A percentile compares a stretch with the other conserved stretches of the same genome.
These are phyloP conservation scores for Starmerella bacillaris DNA, from an alignment of 805 yeast genomes.

Conservation along the genomic window DNA sequence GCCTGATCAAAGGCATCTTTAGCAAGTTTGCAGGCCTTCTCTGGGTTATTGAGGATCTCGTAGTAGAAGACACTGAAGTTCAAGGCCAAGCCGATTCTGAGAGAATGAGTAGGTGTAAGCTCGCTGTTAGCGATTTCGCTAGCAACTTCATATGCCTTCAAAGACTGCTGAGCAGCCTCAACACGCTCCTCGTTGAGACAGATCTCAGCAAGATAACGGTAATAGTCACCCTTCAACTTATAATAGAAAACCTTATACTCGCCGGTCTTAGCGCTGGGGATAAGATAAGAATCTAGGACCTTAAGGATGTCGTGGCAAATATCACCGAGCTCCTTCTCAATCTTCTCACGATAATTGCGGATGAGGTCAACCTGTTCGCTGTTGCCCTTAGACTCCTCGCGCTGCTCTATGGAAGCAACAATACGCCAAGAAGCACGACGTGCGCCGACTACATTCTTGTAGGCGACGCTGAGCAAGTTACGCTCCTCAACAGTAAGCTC, in stretches of 20 bases:
- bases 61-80: conserved; percentile 97
- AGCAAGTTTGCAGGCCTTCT: conserved; percentile 97
- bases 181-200: conserved; percentile 85
- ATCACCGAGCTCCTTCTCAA: conserved; percentile 82
- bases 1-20: conserved; percentile 99
- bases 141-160: conserved; percentile 91
- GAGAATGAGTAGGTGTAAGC: conserved; percentile 97
- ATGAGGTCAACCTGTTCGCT: conserved; percentile 73
- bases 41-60: conserved; percentile 96
- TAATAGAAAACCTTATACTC: conserved; percentile 97
- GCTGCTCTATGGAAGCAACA: conserved; percentile 95
- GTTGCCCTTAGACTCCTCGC: conserved; percentile 95
- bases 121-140: conserved; percentile 96
- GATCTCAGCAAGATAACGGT: conserved; percentile 96
- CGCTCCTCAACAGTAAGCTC: conserved; percentile 97
- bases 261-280: conserved; percentile 90
- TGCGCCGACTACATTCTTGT: conserved; percentile 96
- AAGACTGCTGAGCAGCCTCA: conserved; percentile 83
- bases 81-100: conserved; percentile 93
- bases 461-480: conserved; percentile 89
- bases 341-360: conserved; percentile 88
- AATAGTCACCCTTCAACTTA: conserved; percentile 99
- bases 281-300: conserved; percentile 75
- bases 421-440: conserved; percentile 99
- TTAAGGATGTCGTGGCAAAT: conserved; percentile 87